Percentiles rank a stretch among this genome's conserved stretches.
Evolutionary conservation across 768 basidiomycete species (phyloP).

Genomic region (Megacollybia marginata): DNA sequence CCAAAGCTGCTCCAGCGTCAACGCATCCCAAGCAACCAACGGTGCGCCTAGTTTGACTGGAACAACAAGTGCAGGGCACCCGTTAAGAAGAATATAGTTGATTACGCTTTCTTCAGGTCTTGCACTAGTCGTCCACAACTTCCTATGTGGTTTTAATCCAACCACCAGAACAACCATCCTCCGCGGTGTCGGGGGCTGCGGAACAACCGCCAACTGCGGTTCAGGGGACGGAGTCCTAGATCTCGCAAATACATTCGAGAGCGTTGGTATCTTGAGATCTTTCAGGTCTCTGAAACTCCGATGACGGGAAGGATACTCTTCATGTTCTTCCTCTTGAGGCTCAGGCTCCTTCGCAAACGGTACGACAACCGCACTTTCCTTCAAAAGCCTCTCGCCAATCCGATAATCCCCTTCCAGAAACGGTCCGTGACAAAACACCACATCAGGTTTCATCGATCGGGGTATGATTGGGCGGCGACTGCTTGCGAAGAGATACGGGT

Average conservation of each 20-base stretch:
- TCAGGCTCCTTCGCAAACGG: slow-evolving; percentile 23
- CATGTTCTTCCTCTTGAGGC: not conserved
- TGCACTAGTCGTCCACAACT: slow-evolving; percentile 50
- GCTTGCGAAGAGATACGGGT: slow-evolving; percentile 58
- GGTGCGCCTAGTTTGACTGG: slow-evolving; percentile 55
- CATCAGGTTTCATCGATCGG: slow-evolving; percentile 55
- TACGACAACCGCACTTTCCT: slow-evolving; percentile 48
- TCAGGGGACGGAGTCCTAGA: slow-evolving; percentile 48
- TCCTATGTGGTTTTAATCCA: slow-evolving; percentile 55
- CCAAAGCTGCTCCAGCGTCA: slow-evolving; percentile 55
- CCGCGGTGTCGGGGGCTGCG: slow-evolving; percentile 37
- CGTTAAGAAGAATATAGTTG: slow-evolving; percentile 53
- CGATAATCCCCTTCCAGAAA: slow-evolving; percentile 58
- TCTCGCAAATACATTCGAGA: slow-evolving; percentile 36
- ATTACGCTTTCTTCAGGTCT: slow-evolving; percentile 58
- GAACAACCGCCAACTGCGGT: slow-evolving; percentile 33
- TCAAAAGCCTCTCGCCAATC: slow-evolving; percentile 50
- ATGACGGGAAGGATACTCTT: not conserved
- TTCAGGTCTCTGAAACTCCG: slow-evolving; percentile 1
- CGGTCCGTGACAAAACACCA: slow-evolving; percentile 59
- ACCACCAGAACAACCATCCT: slow-evolving; percentile 51
- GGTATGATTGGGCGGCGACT: slow-evolving; percentile 53
- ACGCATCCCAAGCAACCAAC: slow-evolving; percentile 56
- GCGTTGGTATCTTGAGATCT: slow-evolving; percentile 21
- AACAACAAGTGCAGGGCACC: slow-evolving; percentile 51